phyloP scores from a whole-genome alignment of 2,329 filamentous ascomycete genomes.

The Purpureocillium lavendulum region DNA sequence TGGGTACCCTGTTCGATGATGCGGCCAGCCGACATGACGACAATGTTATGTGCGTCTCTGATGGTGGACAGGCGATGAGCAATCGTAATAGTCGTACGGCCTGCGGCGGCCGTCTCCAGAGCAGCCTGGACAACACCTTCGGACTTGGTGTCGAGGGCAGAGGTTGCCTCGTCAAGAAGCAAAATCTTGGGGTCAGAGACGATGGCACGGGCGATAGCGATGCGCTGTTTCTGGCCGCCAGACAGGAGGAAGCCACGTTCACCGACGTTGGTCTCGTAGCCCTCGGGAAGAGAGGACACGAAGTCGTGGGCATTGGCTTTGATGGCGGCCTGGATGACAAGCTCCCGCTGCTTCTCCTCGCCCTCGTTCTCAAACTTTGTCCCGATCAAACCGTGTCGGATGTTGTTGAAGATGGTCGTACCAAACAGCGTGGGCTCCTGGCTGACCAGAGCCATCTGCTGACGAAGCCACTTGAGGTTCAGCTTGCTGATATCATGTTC shows the following conservation, averaged over 20 bases:
- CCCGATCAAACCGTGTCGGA: slow-evolving; percentile 82
- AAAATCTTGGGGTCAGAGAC: slow-evolving; percentile 89
- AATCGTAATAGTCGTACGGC: slow-evolving; percentile 91
- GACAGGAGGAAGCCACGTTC: slow-evolving; percentile 88
- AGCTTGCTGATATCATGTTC: slow-evolving; percentile 72
- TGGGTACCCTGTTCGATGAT: slow-evolving; percentile 92
- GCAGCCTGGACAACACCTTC: slow-evolving; percentile 93
- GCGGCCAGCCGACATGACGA: slow-evolving; percentile 78
- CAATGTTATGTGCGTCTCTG: slow-evolving; percentile 88
- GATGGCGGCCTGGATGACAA: slow-evolving; percentile 73
- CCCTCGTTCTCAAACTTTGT: slow-evolving; percentile 61
- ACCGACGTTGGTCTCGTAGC: slow-evolving; percentile 91
- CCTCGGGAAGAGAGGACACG: slow-evolving; percentile 70
- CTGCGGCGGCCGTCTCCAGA: slow-evolving; percentile 74
- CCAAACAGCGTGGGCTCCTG: slow-evolving; percentile 90
- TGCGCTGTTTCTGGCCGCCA: slow-evolving; percentile 93
- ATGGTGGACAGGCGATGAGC: slow-evolving; percentile 94
- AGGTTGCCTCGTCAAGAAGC: slow-evolving; percentile 90
- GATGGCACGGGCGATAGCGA: slow-evolving; percentile 85
- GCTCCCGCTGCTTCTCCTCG: slow-evolving; percentile 58
- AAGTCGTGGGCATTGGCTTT: slow-evolving; percentile 96
- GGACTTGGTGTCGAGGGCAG: slow-evolving; percentile 85
- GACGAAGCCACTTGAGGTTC: slow-evolving; percentile 84
- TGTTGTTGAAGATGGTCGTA: slow-evolving; percentile 83
- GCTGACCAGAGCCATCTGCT: slow-evolving; percentile 85